These are phyloP conservation scores for Irineochytrium annulatum DNA, from an alignment of 192 early-diverging fungal species.

Conservation along the genomic window DNA sequence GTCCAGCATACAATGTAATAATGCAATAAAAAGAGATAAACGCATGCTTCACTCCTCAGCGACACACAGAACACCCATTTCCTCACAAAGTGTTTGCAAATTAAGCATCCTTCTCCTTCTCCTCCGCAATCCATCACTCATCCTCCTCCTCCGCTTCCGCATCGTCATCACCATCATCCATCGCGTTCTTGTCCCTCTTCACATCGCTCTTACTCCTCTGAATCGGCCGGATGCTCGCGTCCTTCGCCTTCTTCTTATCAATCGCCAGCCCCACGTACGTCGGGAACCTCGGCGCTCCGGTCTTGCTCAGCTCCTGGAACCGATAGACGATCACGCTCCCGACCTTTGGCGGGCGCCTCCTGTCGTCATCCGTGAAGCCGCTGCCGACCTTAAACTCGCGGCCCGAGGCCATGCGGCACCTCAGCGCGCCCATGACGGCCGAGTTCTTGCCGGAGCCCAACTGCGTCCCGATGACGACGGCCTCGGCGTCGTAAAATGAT, in stretches of 20 bases:
- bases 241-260: conserved; percentile 33
- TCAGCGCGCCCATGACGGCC: conserved; percentile 52
- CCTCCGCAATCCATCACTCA: no score
- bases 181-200: background rate
- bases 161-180: background rate
- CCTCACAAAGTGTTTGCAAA: no score
- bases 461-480: conserved; percentile 51
- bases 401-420: conserved; percentile 59
- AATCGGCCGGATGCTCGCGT: conserved; percentile 18
- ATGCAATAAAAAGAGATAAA: no score
- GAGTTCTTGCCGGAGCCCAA: conserved; percentile 55
- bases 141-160: no score
- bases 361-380: conserved; percentile 58
- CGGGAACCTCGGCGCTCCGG: conserved; percentile 45
- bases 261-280: conserved; percentile 36
- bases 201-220: background rate
- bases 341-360: conserved; percentile 53
- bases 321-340: conserved; percentile 45
- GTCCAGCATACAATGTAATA: no score
- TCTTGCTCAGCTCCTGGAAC: conserved; percentile 44
- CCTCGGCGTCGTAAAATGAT: conserved; percentile 69
- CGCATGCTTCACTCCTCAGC: no score
- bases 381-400: conserved; percentile 64
- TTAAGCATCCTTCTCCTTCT: no score
- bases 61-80: no score